phyloP scores from a whole-genome alignment of 2,329 filamentous ascomycete genomes.

The Diaporthe eres region DNA sequence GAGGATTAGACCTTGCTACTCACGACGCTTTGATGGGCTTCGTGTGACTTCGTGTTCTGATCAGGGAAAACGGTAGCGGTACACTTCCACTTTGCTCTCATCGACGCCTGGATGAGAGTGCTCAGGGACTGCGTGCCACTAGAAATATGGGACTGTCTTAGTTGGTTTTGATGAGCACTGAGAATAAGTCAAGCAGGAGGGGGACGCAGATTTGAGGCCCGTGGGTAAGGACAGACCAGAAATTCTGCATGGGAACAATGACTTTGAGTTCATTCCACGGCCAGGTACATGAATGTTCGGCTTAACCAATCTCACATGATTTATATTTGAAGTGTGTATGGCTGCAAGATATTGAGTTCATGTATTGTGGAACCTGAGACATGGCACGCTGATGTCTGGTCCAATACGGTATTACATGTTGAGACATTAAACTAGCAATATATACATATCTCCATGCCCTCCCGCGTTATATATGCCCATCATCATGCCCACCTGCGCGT shows the following conservation, averaged over 20 bases:
- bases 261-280: too few relatives aligned
- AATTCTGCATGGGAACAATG: too few relatives aligned
- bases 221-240: not conserved
- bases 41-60: not conserved
- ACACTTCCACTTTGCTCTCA: not conserved
- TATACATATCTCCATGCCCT: not conserved
- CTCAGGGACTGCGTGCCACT: not conserved
- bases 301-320: too few relatives aligned
- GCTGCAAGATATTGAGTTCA: not conserved
- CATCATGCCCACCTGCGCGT: not conserved
- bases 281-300: too few relatives aligned
- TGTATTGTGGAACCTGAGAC: not conserved
- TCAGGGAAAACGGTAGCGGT: not conserved
- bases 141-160: not conserved
- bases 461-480: not conserved
- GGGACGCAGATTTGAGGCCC: not conserved
- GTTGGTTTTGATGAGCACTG: not conserved
- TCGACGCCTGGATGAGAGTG: too few relatives aligned
- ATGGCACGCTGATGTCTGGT: not conserved
- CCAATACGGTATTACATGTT: not conserved
- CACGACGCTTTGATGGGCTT: not conserved
- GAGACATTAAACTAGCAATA: conserved; percentile 23
- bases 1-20: too few relatives aligned
- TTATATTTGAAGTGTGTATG: not conserved
- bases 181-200: too few relatives aligned